Evolutionary conservation across 768 basidiomycete species (phyloP), one percentile per base, ranked within the genome.

Genomic region (Candolleomyces efflorescens): DNA sequence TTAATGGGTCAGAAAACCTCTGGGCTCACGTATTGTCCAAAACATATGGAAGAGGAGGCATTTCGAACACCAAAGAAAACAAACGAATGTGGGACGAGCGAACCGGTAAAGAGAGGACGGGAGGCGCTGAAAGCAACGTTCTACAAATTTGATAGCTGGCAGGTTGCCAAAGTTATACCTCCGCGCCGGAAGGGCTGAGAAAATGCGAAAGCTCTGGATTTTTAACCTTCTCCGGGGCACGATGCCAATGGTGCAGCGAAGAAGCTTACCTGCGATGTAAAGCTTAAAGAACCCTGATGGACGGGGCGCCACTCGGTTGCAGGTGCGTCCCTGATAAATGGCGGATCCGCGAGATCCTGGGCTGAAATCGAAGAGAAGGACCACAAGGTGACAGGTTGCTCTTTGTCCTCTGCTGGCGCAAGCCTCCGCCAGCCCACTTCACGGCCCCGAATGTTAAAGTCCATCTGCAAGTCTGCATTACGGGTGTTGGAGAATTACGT

Each of bases 291-390:
- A 49, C 41, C 22, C 23, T 56, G 55, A 32, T 47, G 39, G n/a
- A 9, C 32, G 43, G 41, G 15, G 53, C 49, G 56, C 56, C 56
- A 45, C 56, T 44, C 51, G 56, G 49, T 32, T 23, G 50, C 27
- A 50, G 23, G 10, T 5, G 23, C 24, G 56, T 15, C 47, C 47
- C 37, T 57, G 56, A 57, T 50, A 49, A 56, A 52, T 58, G 9
- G 37, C 44, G 56, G 56, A 58, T 58, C 56, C 56, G 56, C 56
- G 51, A 53, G 24, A 36, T 58, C 39, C 51, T 51, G 56, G 26
- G 12, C 39, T 58, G 49, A 52, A 53, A 58, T 58, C 49, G 56
- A 58, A 58, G 56, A 43, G 49, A 52, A 58, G 56, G 50, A 2
- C 2, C 32, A 5, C 12, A 51, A 10, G 5, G 15, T 48, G 51